Percentiles rank a stretch among this genome's conserved stretches.
These are phyloP conservation scores for Vitis amurensis DNA, from an alignment of 164 flowering plant species.

Conservation along the genomic window DNA sequence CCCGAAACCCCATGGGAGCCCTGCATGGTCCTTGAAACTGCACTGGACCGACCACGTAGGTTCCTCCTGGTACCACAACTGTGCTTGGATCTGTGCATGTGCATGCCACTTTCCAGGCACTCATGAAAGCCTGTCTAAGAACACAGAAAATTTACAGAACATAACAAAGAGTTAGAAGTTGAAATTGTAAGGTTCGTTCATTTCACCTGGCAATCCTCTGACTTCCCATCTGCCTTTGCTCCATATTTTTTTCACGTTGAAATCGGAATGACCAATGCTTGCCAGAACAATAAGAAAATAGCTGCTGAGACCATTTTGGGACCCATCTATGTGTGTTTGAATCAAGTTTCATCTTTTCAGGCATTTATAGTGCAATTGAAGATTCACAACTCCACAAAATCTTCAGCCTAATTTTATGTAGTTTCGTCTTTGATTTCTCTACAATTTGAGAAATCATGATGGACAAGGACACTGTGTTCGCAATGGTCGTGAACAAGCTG, in stretches of 20 bases:
- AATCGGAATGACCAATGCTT: not conserved
- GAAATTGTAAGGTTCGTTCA: not conserved
- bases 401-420: not conserved
- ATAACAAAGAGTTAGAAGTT: not conserved
- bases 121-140: conserved; percentile 16
- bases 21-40: conserved; percentile 43
- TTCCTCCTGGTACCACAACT: conserved; percentile 20
- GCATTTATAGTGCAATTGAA: not conserved
- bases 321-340: not conserved
- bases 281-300: not conserved
- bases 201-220: conserved; percentile 22
- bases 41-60: conserved; percentile 13
- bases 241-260: conserved; percentile 22
- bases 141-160: not conserved
- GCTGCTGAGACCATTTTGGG: not conserved
- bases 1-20: conserved; percentile 14
- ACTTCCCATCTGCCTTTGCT: conserved; percentile 20
- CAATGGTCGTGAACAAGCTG: too few species aligned
- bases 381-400: not conserved
- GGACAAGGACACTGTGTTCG: too few species aligned
- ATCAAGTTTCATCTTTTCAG: too few species aligned
- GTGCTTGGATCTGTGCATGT: conserved; percentile 11
- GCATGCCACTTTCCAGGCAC: conserved; percentile 25
- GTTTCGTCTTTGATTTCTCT: too few species aligned
- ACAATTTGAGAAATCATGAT: too few species aligned